Percentiles rank a stretch among this genome's conserved stretches.
Conservation (phyloP, 148 eudicot genomes). For the Polygonum aviculare region DNA sequence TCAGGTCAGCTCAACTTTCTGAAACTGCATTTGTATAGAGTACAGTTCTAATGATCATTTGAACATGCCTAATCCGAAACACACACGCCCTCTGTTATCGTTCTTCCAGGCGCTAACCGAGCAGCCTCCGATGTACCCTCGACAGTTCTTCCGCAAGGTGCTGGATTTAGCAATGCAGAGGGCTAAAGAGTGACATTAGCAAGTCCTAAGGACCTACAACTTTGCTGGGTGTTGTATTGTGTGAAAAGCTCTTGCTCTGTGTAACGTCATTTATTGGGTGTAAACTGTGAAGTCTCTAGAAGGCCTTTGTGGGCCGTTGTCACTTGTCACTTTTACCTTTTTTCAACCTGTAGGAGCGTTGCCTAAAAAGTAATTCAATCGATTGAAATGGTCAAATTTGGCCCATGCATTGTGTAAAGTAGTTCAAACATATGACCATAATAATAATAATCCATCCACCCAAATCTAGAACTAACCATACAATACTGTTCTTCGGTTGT, state of each 20-base stretch:
- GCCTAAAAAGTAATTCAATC: neutral
- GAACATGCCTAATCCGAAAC: neutral
- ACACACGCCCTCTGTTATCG: neutral
- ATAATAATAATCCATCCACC: neutral
- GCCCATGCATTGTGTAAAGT: neutral
- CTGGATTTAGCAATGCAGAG: slow-evolving; percentile 60
- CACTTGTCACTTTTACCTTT: neutral
- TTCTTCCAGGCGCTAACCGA: slow-evolving; percentile 65
- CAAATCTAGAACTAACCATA: neutral
- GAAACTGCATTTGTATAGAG: neutral
- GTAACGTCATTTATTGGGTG: too few species aligned
- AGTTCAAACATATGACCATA: neutral
- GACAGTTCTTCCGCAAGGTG: slow-evolving; percentile 56
- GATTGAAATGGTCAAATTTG: neutral
- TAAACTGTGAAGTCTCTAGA: neutral
- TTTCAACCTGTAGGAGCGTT: neutral
- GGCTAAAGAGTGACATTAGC: slow-evolving; percentile 11
- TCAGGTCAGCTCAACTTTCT: slow-evolving; percentile 43
- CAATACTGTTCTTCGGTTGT: neutral
- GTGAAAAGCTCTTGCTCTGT: too few species aligned
- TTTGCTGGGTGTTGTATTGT: too few species aligned
- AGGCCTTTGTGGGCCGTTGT: neutral
- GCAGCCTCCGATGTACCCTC: slow-evolving; percentile 85
- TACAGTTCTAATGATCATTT: too few species aligned
- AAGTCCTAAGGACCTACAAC: neutral